Evolutionary conservation across 108 stramenopile species (phyloP), one percentile per base, ranked within the genome.

Genomic region (Pseudonitzschia multistriata): DNA sequence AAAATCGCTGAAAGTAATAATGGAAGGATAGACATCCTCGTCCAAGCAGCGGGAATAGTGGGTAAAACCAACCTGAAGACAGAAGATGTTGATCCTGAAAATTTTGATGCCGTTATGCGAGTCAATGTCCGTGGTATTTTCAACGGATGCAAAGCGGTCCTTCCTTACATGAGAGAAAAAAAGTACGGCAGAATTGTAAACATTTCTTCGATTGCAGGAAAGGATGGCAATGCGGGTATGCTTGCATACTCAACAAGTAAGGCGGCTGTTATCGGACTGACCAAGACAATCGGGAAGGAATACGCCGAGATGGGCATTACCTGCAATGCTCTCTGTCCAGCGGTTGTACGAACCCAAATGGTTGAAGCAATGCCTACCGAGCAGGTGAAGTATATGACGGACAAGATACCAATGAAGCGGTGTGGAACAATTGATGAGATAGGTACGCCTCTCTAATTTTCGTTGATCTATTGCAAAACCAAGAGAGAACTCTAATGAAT

Each of bases 281-380:
- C 85, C 11, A 88, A 88, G 68, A 81, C 83, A 6, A 60, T 89
- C n/a, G 90, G 85, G 22, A 86, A 88, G 54, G 90, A 91, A 53
- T 86, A 86, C 66, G 90, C 87, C n/a, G 37, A 83, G 35, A 79
- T 72, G 61, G 87, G 87, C 45, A 83, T 91, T 35, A 88, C 87
- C 1, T 80, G 79, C 64, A 91, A 91, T 70, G 81, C 85, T 33
- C 70, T 91, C 40, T 81, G 81, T 25, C 90, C 90, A 2, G 90
- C 85, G 11, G 85, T 87, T 0, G 81, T 91, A 22, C 74, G 78
- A 28, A 91, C 90, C 22, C 70, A 80, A 55, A 85, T 91, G 84
- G 90, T 88, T 6, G 85, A 68, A 30, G 82, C 73, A 42, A 83
- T 86, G 85, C 85, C 85, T 6, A 78, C 59, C 29, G 68, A 67